These are phyloP conservation scores for Glycyrrhiza uralensis DNA, from an alignment of 306 rosid genomes.

Conservation along the genomic window DNA sequence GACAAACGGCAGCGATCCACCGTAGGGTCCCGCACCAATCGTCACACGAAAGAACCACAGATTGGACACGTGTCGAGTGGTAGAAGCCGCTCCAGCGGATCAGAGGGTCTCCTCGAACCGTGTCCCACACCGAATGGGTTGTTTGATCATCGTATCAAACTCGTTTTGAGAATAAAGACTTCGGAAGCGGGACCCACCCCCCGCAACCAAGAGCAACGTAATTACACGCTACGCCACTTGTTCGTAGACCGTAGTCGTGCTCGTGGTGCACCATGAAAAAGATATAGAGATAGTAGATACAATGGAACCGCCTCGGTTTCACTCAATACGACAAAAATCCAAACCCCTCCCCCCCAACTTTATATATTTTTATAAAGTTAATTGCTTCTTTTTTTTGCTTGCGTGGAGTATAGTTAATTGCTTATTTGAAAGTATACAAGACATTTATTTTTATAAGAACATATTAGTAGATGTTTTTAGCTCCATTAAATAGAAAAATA, in stretches of 20 bases:
- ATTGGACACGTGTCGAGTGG: slow-evolving; percentile 29
- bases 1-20: slow-evolving; percentile 34
- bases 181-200: slow-evolving; percentile 36
- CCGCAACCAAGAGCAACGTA: slow-evolving; percentile 2
- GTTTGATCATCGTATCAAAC: slow-evolving; percentile 47
- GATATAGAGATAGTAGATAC: not conserved
- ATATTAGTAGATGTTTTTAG: no score
- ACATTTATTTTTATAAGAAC: no score
- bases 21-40: not conserved
- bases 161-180: slow-evolving; percentile 37
- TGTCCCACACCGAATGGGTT: slow-evolving; percentile 15
- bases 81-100: not conserved
- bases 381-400: no score
- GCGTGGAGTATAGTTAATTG: no score
- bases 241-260: no score
- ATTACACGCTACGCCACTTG: slow-evolving; percentile 54
- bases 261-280: slow-evolving; percentile 6
- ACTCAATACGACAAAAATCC: slow-evolving; percentile 52
- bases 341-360: slow-evolving; percentile 32
- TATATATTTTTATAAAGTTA: not conserved
- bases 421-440: no score
- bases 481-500: no score
- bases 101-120: not conserved
- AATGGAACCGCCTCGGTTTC: slow-evolving; percentile 29
- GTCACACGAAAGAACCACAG: not conserved